Base-by-base conservation (phyloP, 2,329 filamentous ascomycete genomes). In the Malbranchea zuffiana region DNA sequence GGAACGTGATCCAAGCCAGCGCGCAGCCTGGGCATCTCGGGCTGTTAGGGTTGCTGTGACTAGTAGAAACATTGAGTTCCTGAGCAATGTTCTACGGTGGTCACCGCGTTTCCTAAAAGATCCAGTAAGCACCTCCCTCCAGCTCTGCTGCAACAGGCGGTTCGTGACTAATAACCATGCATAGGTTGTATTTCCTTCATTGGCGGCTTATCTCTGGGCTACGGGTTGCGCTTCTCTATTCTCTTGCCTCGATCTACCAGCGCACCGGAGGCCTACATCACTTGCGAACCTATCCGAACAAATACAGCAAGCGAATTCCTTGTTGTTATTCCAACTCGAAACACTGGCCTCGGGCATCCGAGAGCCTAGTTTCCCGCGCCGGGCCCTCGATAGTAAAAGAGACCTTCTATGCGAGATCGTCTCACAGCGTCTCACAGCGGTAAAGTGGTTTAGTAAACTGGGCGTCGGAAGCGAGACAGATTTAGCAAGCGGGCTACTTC, bases 401-500 rank as follows among this genome's bases (percentile, higher is more conserved):
- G 2, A 4, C 12, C 20, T 33, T n/a, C 19, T 40, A 2, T 23
- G 6, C 3, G 7, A 16, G 3, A 18, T 40, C 1, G 23, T 40
- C 17, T 7, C 7, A 8, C 6, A 11, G 6, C 11, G 37, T 13
- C 6, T 40, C 20, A n/a, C 20, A 11, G 29, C 35, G 26, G 32
- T 44, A 8, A 39, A 13, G 11, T 15, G 32, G 5, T 18, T 34
- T 24, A 4, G 41, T 20, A 13, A 29, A 12, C 8, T 47, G 15
- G 31, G 37, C 6, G 18, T 47, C 19, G 26, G 37, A 37, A 35
- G 39, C 15, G 29, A 47, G 41, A 24, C 19, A 16, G 21, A 42
- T 34, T 32, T 45, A 25, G 41, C 39, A 12, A 40, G 43, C 18
- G 21, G 43, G 18, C 23, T 45, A 3, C 37, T 47, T 11, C 20